Conservation (phyloP, 2,329 filamentous ascomycete species). For the Penicillium psychrosexuale region DNA sequence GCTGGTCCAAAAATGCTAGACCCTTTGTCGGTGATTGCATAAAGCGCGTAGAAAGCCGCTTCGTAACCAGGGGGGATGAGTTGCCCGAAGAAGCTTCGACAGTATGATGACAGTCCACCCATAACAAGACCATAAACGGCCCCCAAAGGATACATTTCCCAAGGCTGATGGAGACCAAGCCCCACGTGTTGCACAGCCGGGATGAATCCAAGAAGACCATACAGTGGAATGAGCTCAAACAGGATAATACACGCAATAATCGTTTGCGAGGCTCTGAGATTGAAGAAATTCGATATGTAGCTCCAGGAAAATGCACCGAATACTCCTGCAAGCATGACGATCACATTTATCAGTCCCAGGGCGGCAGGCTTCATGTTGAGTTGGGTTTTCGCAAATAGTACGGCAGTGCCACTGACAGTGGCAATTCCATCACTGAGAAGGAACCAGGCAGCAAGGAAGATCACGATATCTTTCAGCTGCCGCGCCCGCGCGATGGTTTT, state of each 20-base stretch:
- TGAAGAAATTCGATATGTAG: slow-evolving; percentile 66
- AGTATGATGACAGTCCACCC: slow-evolving; percentile 89
- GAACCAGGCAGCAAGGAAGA: slow-evolving; percentile 92
- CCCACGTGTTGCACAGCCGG: slow-evolving; percentile 73
- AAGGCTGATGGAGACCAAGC: slow-evolving; percentile 84
- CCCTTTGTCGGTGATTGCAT: slow-evolving; percentile 96
- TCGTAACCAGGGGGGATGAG: slow-evolving; percentile 92
- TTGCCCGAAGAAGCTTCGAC: slow-evolving; percentile 86
- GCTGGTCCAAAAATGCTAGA: slow-evolving; percentile 90
- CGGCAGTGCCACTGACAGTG: slow-evolving; percentile 89
- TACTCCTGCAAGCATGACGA: slow-evolving; percentile 79
- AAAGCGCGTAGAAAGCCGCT: slow-evolving; percentile 92
- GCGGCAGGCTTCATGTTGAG: slow-evolving; percentile 85
- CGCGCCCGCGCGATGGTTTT: slow-evolving; percentile 74
- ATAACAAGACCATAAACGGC: slow-evolving; percentile 90
- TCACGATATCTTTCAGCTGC: slow-evolving; percentile 70
- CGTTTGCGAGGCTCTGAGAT: slow-evolving; percentile 75
- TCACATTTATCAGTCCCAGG: slow-evolving; percentile 88
- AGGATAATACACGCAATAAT: slow-evolving; percentile 87
- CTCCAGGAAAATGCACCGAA: slow-evolving; percentile 89
- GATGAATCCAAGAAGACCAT: slow-evolving; percentile 83
- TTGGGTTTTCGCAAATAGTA: slow-evolving; percentile 92
- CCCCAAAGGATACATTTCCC: slow-evolving; percentile 94
- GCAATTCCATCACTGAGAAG: slow-evolving; percentile 90
- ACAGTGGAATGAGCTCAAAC: slow-evolving; percentile 89